Evolutionary conservation across 495 filamentous ascomycete genomes (phyloP).

Genomic region (Penicillium arizonense): DNA sequence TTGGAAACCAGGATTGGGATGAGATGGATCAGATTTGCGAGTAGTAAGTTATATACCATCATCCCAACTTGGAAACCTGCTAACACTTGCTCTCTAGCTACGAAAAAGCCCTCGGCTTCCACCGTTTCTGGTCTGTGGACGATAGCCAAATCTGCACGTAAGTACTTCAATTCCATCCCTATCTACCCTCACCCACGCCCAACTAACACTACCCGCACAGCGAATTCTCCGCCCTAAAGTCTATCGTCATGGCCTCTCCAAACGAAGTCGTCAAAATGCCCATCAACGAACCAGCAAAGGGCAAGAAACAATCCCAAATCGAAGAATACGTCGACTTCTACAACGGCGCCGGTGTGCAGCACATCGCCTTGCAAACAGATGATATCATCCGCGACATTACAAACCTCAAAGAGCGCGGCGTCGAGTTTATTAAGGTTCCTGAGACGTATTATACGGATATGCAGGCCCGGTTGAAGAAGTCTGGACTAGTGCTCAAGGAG

Average conservation of each 20-base stretch:
- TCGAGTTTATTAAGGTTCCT: conserved; percentile 87
- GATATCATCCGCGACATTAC: conserved; percentile 75
- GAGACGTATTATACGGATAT: conserved; percentile 79
- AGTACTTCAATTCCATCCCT: conserved; percentile 5
- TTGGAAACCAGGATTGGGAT: conserved; percentile 90
- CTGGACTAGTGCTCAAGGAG: conserved; percentile 59
- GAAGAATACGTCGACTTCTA: conserved; percentile 92
- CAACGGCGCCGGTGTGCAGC: conserved; percentile 81
- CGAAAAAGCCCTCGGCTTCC: conserved; percentile 84
- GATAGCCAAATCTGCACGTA: conserved; percentile 79
- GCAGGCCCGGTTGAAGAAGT: conserved; percentile 58
- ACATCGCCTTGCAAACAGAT: conserved; percentile 78
- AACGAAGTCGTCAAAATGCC: conserved; percentile 90
- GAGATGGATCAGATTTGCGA: conserved; percentile 81
- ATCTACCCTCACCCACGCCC: background rate
- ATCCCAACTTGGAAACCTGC: background rate
- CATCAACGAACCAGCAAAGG: conserved; percentile 90
- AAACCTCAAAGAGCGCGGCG: conserved; percentile 72
- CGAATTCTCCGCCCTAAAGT: conserved; percentile 80
- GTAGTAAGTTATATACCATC: conserved; percentile 46
- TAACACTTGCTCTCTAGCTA: conserved; percentile 51
- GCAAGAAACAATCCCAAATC: conserved; percentile 84
- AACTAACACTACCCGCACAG: conserved; percentile 15
- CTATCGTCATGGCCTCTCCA: conserved; percentile 83
- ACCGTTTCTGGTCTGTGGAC: conserved; percentile 93